Base-by-base conservation (phyloP, 345 rosid species). In the Arabidopsis thaliana region DNA sequence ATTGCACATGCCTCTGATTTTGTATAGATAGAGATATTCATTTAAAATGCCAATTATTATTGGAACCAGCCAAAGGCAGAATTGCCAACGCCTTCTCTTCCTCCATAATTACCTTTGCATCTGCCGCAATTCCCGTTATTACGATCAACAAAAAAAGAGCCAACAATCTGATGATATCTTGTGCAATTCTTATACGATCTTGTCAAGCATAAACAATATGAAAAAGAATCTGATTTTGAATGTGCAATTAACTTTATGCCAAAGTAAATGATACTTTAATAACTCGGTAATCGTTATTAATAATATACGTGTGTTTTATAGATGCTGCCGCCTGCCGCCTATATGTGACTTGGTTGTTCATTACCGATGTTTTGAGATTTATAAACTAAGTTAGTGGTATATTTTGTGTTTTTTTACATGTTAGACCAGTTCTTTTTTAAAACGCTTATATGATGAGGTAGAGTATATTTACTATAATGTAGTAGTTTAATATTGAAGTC, bases 1-100 rank as follows among this genome's bases (percentile, higher is more conserved):
- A 50, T 60, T 64, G 80, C 80, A 70, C 80, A 77, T 77, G 80
- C 60, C 4, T 52, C 42, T 77, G 80, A 64, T 70, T 56, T 69
- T 38, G 12, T 38, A 9, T 45, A 24, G 14, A 28, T 13, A 0
- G 46, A 13, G 1, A 13, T 46, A 20, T 64, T 73, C 58, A 45
- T 63, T 55, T 33, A 34, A 52, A 52, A 13, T 33, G 22, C 22
- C 37, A 53, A n/a, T 76, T 69, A 76, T 53, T 70, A 22, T 70
- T 63, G 65, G 49, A 70, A 77, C 71, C 60, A 71, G 45, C 76
- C 71, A 71, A 49, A 63, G 1, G 48, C 62, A 71, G 65, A 71
- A 53, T 51, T 50, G 44, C 11, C 36, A 14, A 53, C 60, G 32
- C 45, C 61, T 49, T 44, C 30, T 56, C 20, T 65, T 0, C 13